Evolutionary conservation across 2,329 filamentous ascomycete species (phyloP).

Genomic region (Samsoniella hepiali): DNA sequence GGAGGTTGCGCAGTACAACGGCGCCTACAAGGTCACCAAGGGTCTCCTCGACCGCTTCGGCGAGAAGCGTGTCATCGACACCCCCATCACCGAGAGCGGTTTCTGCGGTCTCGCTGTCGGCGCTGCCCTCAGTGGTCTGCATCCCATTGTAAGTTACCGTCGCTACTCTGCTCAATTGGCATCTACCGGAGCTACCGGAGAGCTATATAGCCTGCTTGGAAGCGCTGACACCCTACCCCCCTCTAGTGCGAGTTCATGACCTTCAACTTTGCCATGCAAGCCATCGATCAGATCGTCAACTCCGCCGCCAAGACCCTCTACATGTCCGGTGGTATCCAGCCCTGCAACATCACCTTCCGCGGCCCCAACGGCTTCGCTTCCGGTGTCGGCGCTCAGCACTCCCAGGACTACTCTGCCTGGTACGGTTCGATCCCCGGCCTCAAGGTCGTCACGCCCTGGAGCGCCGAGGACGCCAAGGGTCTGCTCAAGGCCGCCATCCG

Average conservation of each 20-base stretch:
- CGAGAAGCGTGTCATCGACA: conserved; percentile 96
- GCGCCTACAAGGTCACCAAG: conserved; percentile 99
- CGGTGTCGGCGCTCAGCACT: conserved; percentile 96
- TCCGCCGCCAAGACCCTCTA: conserved; percentile 98
- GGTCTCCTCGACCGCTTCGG: conserved; percentile 95
- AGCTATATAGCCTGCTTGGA: neutral
- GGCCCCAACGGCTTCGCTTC: conserved; percentile 97
- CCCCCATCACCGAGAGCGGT: conserved; percentile 95
- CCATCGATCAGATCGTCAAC: conserved; percentile 99
- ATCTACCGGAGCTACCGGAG: neutral
- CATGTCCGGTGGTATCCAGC: conserved; percentile 99
- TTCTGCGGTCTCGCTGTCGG: conserved; percentile 93
- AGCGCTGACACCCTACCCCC: conserved; percentile 10
- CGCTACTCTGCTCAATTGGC: neutral
- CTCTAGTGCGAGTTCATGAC: conserved; percentile 98
- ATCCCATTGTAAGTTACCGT: conserved; percentile 75
- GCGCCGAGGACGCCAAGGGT: conserved; percentile 96
- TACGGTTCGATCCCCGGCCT: conserved; percentile 97
- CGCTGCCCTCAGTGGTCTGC: conserved; percentile 88
- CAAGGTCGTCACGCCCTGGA: conserved; percentile 96
- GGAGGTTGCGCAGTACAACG: conserved; percentile 99
- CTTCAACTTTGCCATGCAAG: conserved; percentile 99
- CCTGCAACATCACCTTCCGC: conserved; percentile 99
- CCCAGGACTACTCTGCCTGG: conserved; percentile 98
- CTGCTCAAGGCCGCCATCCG: conserved; percentile 96